Evolutionary conservation across 139 green algal genomes (phyloP).

Genomic region (Coelastrella sp.): DNA sequence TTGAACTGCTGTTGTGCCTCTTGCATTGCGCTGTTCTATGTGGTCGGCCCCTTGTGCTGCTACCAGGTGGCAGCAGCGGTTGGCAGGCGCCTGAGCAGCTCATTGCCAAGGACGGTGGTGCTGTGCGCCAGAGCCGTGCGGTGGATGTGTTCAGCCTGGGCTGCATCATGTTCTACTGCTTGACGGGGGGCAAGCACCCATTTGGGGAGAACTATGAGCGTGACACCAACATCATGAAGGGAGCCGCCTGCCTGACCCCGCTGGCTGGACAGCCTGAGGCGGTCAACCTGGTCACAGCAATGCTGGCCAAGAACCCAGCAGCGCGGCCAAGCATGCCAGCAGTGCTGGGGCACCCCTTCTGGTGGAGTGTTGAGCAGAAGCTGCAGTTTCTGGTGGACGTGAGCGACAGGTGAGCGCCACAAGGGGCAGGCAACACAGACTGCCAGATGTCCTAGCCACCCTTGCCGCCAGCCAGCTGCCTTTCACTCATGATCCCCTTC

Average conservation of each 20-base stretch:
- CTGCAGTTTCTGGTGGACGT: constrained; percentile 94
- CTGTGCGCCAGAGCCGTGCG: constrained; percentile 76
- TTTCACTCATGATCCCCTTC: too few relatives aligned
- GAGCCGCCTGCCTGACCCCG: constrained; percentile 51
- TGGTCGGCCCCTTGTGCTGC: background rate
- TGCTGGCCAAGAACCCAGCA: constrained; percentile 77
- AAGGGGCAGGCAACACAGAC: background rate
- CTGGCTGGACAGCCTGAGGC: constrained; percentile 79
- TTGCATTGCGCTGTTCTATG: background rate
- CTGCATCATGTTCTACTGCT: constrained; percentile 92
- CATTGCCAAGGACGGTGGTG: constrained; percentile 58
- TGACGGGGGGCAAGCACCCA: constrained; percentile 87
- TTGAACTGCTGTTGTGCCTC: background rate
- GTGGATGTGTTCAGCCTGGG: constrained; percentile 97
- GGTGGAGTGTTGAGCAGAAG: constrained; percentile 84
- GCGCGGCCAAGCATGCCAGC: constrained; percentile 74
- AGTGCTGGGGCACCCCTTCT: constrained; percentile 90
- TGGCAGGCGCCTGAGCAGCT: constrained; percentile 99
- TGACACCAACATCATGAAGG: constrained; percentile 89
- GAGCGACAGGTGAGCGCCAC: constrained; percentile 65
- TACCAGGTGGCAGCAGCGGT: constrained; percentile 86
- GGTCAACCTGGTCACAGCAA: constrained; percentile 74
- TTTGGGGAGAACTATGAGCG: constrained; percentile 92
- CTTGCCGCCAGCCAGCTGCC: too few relatives aligned
- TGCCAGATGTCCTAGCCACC: background rate